Evolutionary conservation across 2,329 filamentous ascomycete species (phyloP), one percentile per base, ranked within the genome.

Genomic region (Aspergillus amoenus): DNA sequence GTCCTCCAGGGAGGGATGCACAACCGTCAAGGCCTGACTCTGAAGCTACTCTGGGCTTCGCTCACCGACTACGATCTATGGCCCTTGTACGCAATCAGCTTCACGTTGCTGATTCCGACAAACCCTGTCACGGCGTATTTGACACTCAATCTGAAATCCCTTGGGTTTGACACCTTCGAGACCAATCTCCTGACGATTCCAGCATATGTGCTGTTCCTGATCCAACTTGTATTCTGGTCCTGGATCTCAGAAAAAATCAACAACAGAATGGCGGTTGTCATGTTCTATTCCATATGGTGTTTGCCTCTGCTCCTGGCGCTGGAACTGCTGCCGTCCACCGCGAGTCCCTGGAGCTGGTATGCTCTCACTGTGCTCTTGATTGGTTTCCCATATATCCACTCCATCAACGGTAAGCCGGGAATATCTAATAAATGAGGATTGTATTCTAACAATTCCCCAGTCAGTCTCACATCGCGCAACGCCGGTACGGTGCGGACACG

Each of bases 161-260:
- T 87, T 3, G 84, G 78, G 15, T 87, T 86, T 71, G 73, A 72
- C 46, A 84, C 83, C 2, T 83, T 88, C 65, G 72, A 83, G 32
- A 82, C 81, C 24, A 89, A 88, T 62, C 75, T 89, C 59, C 78
- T 89, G 18, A 84, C 84, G 0, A 86, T 88, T 15, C 84, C 83
- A 0, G 79, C 82, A 0, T 50, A 81, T 81, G 13, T 77, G 76
- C 0, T 69, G 85, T 2, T 84, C 84, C 66, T 84, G 85, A 57
- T 55, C 83, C 47, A 83, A 82, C 46, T 80, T 86, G 71, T 66
- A 85, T 18, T 67, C 73, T 2, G 76, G 56, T 82, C 84, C 0
- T 83, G 77, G 71, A 74, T 81, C 46, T 83, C 81, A 4, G 82
- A 85, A 55, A 76, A 79, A 57, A 81, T 84, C 34, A 42, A 50